Evolutionary conservation across 202 grass and related monocot species (phyloP), one percentile per base, ranked within the genome.

Genomic region (Brachypodium distachyon): DNA sequence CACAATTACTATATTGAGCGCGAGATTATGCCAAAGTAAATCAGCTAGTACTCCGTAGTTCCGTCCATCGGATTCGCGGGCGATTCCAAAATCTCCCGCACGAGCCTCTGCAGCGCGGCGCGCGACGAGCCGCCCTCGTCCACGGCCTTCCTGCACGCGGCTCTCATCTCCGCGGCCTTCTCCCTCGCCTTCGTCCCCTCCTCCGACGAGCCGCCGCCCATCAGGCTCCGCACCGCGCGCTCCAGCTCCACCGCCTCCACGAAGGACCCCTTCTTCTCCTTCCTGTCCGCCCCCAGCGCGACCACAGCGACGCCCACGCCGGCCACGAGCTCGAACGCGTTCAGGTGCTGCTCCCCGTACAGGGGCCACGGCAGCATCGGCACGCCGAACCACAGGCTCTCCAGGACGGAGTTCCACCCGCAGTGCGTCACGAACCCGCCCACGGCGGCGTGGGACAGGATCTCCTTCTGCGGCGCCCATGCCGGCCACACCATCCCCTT

Each of bases 401-500:
- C 79, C 13, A 87, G 54, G 7, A 19, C 6, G 4, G 85, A 91
- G 72, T 91, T 91, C 89, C 89, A 91, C 5, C 85, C 85, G 12
- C 88, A 86, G 76, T 93, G 91, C 9, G 84, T 93, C 68, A 93
- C 80, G 79, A 93, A 93, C 3, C 51, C 74, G 3, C 85, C 88
- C 4, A 72, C 41, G 1, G 85, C 88, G 0, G 13, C 29, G 50
- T 88, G 91, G 9, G 71, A 77, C 37, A 94, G 81, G 37, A 91
- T 91, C 54, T 70, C 62, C 47, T 26, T 57, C 51, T 81, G 84
- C 28, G 84, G 84, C 29, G 61, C 84, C 78, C 78, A 82, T 6
- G 60, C 6, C 17, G 42, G 49, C 70, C 61, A 81, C 22, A 77
- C 84, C 48, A 77, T 19, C 2, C 84, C 84, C 31, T 31, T 56